phyloP scores from a whole-genome alignment of 169 alveolate genomes.

The Plasmodium vinckei region DNA sequence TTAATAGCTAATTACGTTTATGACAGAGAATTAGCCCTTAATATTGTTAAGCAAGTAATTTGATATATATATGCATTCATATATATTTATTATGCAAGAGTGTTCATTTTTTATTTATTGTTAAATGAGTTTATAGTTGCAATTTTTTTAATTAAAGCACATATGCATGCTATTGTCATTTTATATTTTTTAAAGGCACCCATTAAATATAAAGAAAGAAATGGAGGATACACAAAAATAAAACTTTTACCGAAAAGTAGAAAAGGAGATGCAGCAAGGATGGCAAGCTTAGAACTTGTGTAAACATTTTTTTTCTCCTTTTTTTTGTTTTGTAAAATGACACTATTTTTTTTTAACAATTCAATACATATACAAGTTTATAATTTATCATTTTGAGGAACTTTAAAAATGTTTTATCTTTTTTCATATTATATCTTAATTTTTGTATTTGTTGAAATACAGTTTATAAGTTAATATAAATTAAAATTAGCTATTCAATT shows the following conservation, averaged over 20 bases:
- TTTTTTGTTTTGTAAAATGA: constrained; percentile 7
- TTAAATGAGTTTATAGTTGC: no score
- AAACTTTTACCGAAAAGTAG: constrained; percentile 78
- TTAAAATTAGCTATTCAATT: no score
- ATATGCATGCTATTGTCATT: no score
- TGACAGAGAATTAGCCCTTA: constrained; percentile 82
- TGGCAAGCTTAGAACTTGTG: constrained; percentile 79
- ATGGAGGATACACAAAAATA: constrained; percentile 86
- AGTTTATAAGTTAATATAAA: no score
- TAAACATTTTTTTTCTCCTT: constrained; percentile 17
- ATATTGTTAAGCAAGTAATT: constrained; percentile 78
- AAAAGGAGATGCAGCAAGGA: constrained; percentile 81
- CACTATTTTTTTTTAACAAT: background rate
- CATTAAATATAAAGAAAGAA: constrained; percentile 80
- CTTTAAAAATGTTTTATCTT: background rate
- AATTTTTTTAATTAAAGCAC: no score
- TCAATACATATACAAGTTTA: background rate
- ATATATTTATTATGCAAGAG: background rate
- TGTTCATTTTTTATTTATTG: background rate
- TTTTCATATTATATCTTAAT: no score
- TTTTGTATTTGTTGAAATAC: no score
- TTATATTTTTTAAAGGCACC: constrained; percentile 61
- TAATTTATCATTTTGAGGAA: constrained; percentile 3
- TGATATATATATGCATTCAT: background rate
- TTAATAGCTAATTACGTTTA: constrained; percentile 82